phyloP scores from a whole-genome alignment of 495 filamentous ascomycete species.

The Trypethelium eluteriae region DNA sequence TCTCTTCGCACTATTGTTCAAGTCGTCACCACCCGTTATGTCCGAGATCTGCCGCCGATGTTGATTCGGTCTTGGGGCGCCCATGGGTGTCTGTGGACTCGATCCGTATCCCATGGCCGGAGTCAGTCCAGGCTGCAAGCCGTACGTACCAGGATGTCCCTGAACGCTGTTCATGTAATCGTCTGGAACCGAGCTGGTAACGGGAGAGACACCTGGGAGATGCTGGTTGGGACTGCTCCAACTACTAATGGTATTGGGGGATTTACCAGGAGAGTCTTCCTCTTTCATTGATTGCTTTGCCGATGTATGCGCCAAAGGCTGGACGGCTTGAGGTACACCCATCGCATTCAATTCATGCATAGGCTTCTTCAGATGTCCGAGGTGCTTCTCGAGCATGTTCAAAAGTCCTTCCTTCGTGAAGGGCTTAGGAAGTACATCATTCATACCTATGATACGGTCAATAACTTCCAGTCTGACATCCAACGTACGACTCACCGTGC shows the following conservation, averaged over 20 bases:
- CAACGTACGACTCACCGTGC: constrained; percentile 59
- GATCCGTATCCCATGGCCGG: background rate
- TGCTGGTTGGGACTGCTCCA: constrained; percentile 44
- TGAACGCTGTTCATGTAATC: constrained; percentile 37
- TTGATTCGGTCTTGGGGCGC: constrained; percentile 34
- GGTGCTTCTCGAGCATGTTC: constrained; percentile 80
- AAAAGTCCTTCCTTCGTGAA: constrained; percentile 95
- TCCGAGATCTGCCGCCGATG: constrained; percentile 62
- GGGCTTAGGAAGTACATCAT: constrained; percentile 92
- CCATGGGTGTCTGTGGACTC: constrained; percentile 33
- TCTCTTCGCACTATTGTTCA: constrained; percentile 49
- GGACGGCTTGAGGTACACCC: constrained; percentile 33
- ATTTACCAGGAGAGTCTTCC: constrained; percentile 67
- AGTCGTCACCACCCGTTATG: constrained; percentile 52
- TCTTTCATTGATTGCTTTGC: constrained; percentile 63
- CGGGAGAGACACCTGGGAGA: constrained; percentile 34
- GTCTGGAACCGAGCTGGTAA: constrained; percentile 32
- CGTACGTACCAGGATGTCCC: constrained; percentile 34
- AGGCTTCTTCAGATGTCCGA: constrained; percentile 65
- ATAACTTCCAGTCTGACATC: background rate
- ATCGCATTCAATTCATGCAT: constrained; percentile 50
- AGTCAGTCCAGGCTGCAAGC: constrained; percentile 37
- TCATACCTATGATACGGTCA: constrained; percentile 66
- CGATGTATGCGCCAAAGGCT: constrained; percentile 41
- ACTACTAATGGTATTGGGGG: constrained; percentile 42